Evolutionary conservation across 2,329 filamentous ascomycete genomes (phyloP), one percentile per base, ranked within the genome.

Genomic region (Fusarium fracticaudum): DNA sequence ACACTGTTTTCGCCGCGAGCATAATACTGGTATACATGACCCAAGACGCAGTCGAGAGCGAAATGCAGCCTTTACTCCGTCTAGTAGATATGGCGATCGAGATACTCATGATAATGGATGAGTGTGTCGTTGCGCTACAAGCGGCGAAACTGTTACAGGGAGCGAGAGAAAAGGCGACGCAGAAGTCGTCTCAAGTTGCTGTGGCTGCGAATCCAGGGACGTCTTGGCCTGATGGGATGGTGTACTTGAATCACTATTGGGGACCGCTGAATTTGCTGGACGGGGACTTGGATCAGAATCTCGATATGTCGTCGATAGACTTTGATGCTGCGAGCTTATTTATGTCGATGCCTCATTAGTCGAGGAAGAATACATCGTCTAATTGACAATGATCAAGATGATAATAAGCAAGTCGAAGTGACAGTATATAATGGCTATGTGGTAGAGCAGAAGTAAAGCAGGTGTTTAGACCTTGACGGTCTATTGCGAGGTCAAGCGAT

Each of bases 261-360:
- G 37, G 53, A 6, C 53, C 53, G 2, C 22, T 57, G 26, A 57
- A 57, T 43, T 3, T 57, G 6, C 12, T 57, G 5, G 53, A 57
- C 6, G 37, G 37, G 5, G 53, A 57, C 0, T 8, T 57, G 37
- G 53, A 57, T 31, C 53, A 57, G 37, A 57, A 33, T 5, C 37
- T 57, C 6, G 53, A 57, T 3, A 31, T 43, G 17, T 57, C 37
- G 7, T 43, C 53, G 15, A 57, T 57, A 12, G 53, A 57, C 8
- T 57, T 57, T 57, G 53, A 57, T 15, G 53, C 38, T 2, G 26
- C 53, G 22, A 92, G 38, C 86, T 92, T 2, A 91, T 98, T 54
- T 96, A 98, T 84, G 89, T 98, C 47, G 95, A 98, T 84, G 91
- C 93, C 43, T 94, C 93, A 0, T 91, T 98, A 78, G 96, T 92